phyloP scores from a whole-genome alignment of 2,329 filamentous ascomycete genomes.

The Xylaria sp. region DNA sequence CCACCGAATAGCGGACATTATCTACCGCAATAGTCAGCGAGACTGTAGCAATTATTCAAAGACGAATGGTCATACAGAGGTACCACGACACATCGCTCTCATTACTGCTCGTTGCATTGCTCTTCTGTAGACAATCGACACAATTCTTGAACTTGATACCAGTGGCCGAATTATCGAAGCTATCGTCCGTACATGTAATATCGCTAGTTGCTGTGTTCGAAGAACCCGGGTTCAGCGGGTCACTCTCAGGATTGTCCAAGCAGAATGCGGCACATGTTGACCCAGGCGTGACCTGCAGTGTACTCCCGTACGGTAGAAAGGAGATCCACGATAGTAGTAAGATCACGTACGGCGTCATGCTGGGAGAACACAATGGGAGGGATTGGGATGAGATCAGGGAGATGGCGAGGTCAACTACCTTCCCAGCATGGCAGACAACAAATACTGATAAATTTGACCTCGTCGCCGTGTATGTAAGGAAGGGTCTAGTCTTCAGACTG shows the following conservation, averaged over 20 bases:
- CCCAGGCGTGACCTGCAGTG: slow-evolving; percentile 57
- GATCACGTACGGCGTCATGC: slow-evolving; percentile 30
- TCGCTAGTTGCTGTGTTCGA: slow-evolving; percentile 59
- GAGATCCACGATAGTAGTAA: slow-evolving; percentile 25
- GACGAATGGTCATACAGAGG: slow-evolving; percentile 55
- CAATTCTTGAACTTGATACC: slow-evolving; percentile 61
- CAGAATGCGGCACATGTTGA: slow-evolving; percentile 62
- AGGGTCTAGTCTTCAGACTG: neutral
- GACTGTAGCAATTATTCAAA: neutral
- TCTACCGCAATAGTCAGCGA: slow-evolving; percentile 51
- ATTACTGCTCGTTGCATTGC: slow-evolving; percentile 51
- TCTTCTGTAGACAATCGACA: slow-evolving; percentile 58
- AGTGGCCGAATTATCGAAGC: slow-evolving; percentile 50
- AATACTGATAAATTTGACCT: slow-evolving; percentile 9
- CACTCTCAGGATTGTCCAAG: slow-evolving; percentile 51
- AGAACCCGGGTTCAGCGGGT: slow-evolving; percentile 48
- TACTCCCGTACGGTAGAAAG: slow-evolving; percentile 20
- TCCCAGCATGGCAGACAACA: slow-evolving; percentile 33
- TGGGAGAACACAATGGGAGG: slow-evolving; percentile 18
- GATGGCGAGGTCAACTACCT: slow-evolving; percentile 18
- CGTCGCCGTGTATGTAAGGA: slow-evolving; percentile 15
- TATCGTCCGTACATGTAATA: slow-evolving; percentile 57
- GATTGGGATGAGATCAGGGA: slow-evolving; percentile 9
- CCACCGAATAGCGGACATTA: slow-evolving; percentile 60
- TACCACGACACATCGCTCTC: slow-evolving; percentile 59